Evolutionary conservation across 345 rosid genomes (phyloP).

Genomic region (Hibiscus trionum): DNA sequence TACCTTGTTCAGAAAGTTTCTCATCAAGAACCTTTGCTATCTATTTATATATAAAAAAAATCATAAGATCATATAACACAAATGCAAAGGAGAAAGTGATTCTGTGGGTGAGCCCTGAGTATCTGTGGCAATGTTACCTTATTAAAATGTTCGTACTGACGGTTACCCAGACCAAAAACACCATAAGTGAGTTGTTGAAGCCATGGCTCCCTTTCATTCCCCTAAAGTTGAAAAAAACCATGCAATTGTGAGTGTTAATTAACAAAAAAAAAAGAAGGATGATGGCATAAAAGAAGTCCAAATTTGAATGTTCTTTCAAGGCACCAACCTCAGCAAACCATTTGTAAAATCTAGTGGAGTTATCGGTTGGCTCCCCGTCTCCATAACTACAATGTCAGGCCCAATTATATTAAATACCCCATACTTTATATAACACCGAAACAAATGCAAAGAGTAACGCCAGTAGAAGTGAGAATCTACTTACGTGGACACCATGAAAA

Average conservation of each 20-base stretch:
- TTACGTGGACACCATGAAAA: constrained; percentile 71
- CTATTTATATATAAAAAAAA: constrained; percentile 22
- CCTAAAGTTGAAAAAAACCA: constrained; percentile 28
- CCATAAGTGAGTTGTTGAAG: constrained; percentile 63
- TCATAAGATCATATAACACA: constrained; percentile 1
- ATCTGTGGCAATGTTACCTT: constrained; percentile 39
- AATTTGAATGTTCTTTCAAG: background rate
- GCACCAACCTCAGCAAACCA: constrained; percentile 81
- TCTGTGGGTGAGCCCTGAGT: background rate
- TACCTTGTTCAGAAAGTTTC: constrained; percentile 53
- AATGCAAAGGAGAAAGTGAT: constrained; percentile 5
- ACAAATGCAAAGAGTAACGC: background rate
- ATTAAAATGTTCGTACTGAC: constrained; percentile 92
- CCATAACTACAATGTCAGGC: constrained; percentile 54
- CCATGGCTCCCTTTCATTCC: constrained; percentile 46
- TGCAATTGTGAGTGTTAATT: background rate
- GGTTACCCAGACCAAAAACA: constrained; percentile 85
- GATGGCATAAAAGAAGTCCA: background rate
- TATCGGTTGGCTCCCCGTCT: constrained; percentile 98
- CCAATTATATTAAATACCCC: constrained; percentile 11
- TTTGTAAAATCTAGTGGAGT: constrained; percentile 89
- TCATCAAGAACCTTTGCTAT: constrained; percentile 57
- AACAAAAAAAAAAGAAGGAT: background rate
- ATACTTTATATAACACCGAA: background rate
- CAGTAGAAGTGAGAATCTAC: constrained; percentile 13